Conservation (phyloP, 208 protist genomes). For the Porcisia hertigi region DNA sequence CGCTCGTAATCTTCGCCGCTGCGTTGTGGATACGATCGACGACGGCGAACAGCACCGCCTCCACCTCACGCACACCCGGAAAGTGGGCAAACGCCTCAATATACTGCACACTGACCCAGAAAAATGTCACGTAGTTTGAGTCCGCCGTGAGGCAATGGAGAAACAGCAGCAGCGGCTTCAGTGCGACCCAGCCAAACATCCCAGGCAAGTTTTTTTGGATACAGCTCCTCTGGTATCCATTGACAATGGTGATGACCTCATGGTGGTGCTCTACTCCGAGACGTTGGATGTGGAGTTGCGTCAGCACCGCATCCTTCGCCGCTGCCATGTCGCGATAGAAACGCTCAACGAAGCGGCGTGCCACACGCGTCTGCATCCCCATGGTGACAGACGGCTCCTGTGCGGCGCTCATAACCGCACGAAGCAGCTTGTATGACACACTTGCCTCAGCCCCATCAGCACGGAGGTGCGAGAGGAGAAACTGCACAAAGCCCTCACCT, state of each 20-base stretch:
- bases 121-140: constrained; percentile 88
- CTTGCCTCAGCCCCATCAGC: constrained; percentile 32
- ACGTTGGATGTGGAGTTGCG: constrained; percentile 69
- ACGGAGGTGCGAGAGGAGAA: constrained; percentile 57
- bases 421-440: constrained; percentile 38
- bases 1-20: constrained; percentile 41
- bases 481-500: constrained; percentile 70
- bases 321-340: constrained; percentile 65
- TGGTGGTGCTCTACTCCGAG: constrained; percentile 65
- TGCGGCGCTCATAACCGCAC: constrained; percentile 59
- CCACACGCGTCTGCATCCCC: constrained; percentile 34
- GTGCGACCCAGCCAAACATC: constrained; percentile 82
- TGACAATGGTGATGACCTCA: constrained; percentile 71
- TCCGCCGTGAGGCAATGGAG: constrained; percentile 79
- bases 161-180: constrained; percentile 73
- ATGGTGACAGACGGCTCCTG: constrained; percentile 76
- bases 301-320: constrained; percentile 75
- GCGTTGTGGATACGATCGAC: constrained; percentile 76
- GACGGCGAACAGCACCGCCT: constrained; percentile 66
- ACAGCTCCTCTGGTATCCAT: constrained; percentile 68
- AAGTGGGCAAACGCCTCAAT: constrained; percentile 79
- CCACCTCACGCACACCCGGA: constrained; percentile 64
- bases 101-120: constrained; percentile 86
- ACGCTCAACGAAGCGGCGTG: constrained; percentile 56
- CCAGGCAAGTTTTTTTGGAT: constrained; percentile 61